Evolutionary conservation across 176 grass and related monocot species (phyloP), one percentile per base, ranked within the genome.

Genomic region (Eragrostis nindensis): DNA sequence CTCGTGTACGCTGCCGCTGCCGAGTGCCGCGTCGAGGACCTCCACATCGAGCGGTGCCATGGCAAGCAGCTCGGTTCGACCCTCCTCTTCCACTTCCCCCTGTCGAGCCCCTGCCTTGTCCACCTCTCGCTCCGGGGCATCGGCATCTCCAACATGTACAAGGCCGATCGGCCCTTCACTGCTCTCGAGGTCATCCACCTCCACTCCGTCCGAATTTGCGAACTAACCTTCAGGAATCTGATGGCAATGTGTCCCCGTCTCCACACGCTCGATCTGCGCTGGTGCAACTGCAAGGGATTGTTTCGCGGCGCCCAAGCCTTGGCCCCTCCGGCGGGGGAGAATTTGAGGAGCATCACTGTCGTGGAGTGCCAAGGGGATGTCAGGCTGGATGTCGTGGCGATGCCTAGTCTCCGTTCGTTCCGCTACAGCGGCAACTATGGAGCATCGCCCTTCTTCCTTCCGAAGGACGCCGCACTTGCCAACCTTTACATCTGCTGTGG

Each of bases 161-260:
- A 60, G 6, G 27, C 54, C 10, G 41, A n/a, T 18, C 36, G 40
- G 4, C 69, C 45, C 11, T 80, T 83, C 40, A 47, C 49, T 5
- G 56, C 67, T 0, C 85, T 97, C 2, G 88, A 93, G 76, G 61
- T 21, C 36, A 74, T 97, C 56, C 41, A 17, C 12, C 72, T 97
- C 72, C 61, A 93, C 38, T 82, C 53, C 8, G 68, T 90, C 42
- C 7, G 0, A 16, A 29, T 92, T 25, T 40, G 40, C 18, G 45
- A 27, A 5, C 1, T 72, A 3, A 48, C 42, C 5, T 53, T 97
- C 44, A 66, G 48, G 6, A 89, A 74, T 27, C 53, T 91, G 8
- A 43, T 85, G 8, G 36, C 68, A 3, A 57, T 84, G 17, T 97
- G 94, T 64, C 94, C 94, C 3, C 2, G 16, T 7, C 83, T 97